Base-by-base conservation (phyloP, 2,329 filamentous ascomycete genomes). In the Fusarium foetens region DNA sequence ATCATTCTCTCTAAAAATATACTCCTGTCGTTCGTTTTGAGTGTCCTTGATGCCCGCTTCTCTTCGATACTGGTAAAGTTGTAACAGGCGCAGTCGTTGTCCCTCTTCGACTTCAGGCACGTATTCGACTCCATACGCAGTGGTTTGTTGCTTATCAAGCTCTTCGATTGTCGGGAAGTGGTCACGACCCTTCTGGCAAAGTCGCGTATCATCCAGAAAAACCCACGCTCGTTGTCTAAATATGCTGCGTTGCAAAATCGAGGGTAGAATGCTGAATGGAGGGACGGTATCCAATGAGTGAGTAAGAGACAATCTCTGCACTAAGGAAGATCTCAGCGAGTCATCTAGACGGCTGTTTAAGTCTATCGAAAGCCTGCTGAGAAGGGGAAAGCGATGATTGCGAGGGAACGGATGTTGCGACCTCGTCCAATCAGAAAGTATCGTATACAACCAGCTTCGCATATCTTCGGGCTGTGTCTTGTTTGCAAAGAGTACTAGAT, bases 201-300 rank as follows among this genome's bases (percentile, higher is more conserved):
- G 25, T 23, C 25, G 13, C 8, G 51, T 29, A 17, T 39, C 8
- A 41, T 53, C 21, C 23, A 39, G 16, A n/a, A 53, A 53, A 21
- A 10, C 21, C 51, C 35, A 53, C 8, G 51, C 51, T n/a, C 51
- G 25, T 41, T 53, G 51, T n/a, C 25, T 39, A n/a, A 39, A 53
- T 29, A 53, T 29, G 2, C 8, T 17, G 5, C 17, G 13, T 21
- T 36, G 31, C 23, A 9, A 25, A 14, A 5, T 2, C 31, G 4
- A 51, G 4, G 8, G 14, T 27, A 10, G 6, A 49, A 19, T 5
- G 10, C 5, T 6, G 7, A 2, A 17, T 13, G 21, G 13, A 25
- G 25, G 25, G 25, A 25, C 25, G 25, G 25, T 25, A 11, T 46
- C 8, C 4, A 11, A 23, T 17, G 10, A 8, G 14, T 23, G 0